A percentile compares a stretch with the other conserved stretches of the same genome.
These are phyloP conservation scores for Colletotrichum sp. DNA, from an alignment of 2,329 filamentous ascomycete species.

Conservation along the genomic window DNA sequence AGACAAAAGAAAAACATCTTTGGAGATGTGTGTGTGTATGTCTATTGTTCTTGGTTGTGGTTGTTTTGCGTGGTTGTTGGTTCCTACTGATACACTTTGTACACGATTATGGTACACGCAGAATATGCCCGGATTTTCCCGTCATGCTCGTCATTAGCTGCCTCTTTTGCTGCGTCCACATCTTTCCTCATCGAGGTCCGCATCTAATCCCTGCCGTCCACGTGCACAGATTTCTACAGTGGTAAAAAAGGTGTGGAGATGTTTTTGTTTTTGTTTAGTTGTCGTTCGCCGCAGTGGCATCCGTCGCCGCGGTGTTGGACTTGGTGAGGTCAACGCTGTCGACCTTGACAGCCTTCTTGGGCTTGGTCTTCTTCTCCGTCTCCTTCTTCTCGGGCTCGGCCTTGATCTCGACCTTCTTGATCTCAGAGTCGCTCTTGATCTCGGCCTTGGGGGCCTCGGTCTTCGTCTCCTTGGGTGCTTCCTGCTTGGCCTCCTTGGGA, in stretches of 20 bases:
- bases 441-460: not conserved
- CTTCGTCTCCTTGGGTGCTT: not conserved
- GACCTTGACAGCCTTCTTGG: not conserved
- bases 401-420: slow-evolving; percentile 20
- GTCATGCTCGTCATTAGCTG: slow-evolving; percentile 19
- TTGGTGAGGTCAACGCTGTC: slow-evolving; percentile 17
- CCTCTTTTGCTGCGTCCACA: not conserved
- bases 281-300: slow-evolving; percentile 37
- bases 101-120: slow-evolving; percentile 20
- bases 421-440: not conserved
- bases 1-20: not conserved
- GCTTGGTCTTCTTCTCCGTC: slow-evolving; percentile 4
- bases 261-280: not conserved
- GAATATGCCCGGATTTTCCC: slow-evolving; percentile 7
- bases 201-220: not conserved
- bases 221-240: not conserved
- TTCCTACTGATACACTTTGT: slow-evolving; percentile 18
- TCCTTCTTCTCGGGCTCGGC: slow-evolving; percentile 13
- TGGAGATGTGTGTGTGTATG: slow-evolving; percentile 7
- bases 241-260: not conserved
- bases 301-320: slow-evolving; percentile 29
- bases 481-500: slow-evolving; percentile 3
- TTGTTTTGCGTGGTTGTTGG: not conserved
- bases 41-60: slow-evolving; percentile 4
- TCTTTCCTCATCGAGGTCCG: not conserved